Evolutionary conservation across 2,329 filamentous ascomycete genomes (phyloP).

Genomic region (Fusarium sp.): DNA sequence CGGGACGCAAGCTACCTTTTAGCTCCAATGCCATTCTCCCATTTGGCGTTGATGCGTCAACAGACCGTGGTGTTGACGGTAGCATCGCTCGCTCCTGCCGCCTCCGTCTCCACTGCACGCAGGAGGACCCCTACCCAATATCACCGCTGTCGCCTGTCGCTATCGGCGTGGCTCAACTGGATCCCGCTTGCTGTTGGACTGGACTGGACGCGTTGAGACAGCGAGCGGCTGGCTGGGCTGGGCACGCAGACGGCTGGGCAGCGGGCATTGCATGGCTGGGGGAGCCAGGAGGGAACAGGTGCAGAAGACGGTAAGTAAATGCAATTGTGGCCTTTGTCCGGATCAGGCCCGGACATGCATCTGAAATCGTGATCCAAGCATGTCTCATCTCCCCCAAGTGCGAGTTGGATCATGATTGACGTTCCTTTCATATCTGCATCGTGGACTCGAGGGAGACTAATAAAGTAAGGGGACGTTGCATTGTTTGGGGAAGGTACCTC

Average conservation of each 20-base stretch:
- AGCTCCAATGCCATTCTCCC: conserved; percentile 18
- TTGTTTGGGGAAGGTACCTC: conserved; percentile 22
- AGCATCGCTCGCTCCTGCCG: conserved; percentile 25
- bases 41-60: conserved; percentile 36
- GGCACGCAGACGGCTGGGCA: conserved; percentile 7
- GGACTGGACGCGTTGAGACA: conserved; percentile 22
- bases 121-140: conserved; percentile 28
- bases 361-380: conserved; percentile 19
- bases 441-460: conserved; percentile 26
- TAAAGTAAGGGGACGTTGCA: conserved; percentile 35
- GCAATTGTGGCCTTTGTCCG: conserved; percentile 26
- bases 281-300: conserved; percentile 14
- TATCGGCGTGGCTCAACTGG: conserved; percentile 22
- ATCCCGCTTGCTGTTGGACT: conserved; percentile 14
- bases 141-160: conserved; percentile 31
- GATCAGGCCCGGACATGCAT: conserved; percentile 14
- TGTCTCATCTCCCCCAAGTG: conserved; percentile 28
- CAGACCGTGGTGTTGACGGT: conserved; percentile 10
- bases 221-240: conserved; percentile 19
- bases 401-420: conserved; percentile 24
- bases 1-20: conserved; percentile 17
- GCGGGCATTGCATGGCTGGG: conserved; percentile 8
- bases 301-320: neutral
- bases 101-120: conserved; percentile 30
- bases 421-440: conserved; percentile 34